A percentile compares a stretch with the other conserved stretches of the same genome.
phyloP scores from a whole-genome alignment of 768 basidiomycete species.

The Daedaleopsis nitida region DNA sequence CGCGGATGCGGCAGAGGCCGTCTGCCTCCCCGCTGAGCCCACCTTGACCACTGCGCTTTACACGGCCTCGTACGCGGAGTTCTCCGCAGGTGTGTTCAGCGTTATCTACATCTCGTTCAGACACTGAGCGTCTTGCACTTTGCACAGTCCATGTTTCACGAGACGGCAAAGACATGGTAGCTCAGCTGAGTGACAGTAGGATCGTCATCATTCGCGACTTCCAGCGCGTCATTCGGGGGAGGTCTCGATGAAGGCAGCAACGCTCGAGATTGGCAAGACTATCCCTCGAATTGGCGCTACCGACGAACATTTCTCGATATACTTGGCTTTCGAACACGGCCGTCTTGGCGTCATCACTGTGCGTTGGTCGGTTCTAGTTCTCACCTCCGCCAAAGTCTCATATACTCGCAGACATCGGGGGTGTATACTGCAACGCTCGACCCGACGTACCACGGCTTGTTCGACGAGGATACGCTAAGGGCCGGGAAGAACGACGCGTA shows the following conservation, averaged over 20 bases:
- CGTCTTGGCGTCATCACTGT: slow-evolving; percentile 30
- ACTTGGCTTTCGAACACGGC: slow-evolving; percentile 33
- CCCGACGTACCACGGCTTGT: slow-evolving; percentile 17
- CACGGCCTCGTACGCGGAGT: slow-evolving; percentile 17
- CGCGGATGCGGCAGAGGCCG: slow-evolving; percentile 1
- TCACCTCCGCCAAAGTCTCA: background rate
- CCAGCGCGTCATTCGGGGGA: slow-evolving; percentile 28
- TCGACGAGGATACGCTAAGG: slow-evolving; percentile 10
- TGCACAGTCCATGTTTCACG: slow-evolving; percentile 39
- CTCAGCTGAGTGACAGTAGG: slow-evolving; percentile 24
- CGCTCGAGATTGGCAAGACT: slow-evolving; percentile 22
- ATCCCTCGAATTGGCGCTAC: slow-evolving; percentile 4
- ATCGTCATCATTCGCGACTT: slow-evolving; percentile 39
- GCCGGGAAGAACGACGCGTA: slow-evolving; percentile 2
- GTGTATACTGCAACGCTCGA: slow-evolving; percentile 30
- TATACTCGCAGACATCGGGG: slow-evolving; percentile 24
- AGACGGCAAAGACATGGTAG: slow-evolving; percentile 37
- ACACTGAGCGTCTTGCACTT: background rate
- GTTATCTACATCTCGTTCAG: background rate
- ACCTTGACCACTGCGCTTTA: slow-evolving; percentile 9
- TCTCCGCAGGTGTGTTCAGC: slow-evolving; percentile 7
- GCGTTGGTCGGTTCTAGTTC: slow-evolving; percentile 1
- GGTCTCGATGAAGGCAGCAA: slow-evolving; percentile 18
- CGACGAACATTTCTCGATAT: slow-evolving; percentile 22
- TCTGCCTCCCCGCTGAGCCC: slow-evolving; percentile 6